Conservation (phyloP, 164 flowering plant species). For the Vitis labrusca region DNA sequence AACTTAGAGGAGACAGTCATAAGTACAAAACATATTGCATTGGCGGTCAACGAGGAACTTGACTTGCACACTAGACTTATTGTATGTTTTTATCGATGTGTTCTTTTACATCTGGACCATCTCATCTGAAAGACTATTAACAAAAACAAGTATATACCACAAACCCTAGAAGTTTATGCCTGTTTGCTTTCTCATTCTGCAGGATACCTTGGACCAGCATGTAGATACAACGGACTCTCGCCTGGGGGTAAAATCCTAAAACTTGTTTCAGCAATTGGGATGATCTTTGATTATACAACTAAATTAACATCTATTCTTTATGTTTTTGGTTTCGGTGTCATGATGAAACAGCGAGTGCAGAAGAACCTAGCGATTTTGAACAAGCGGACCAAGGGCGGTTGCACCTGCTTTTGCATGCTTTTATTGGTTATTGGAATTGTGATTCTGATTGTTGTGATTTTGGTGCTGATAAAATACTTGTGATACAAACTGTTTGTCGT, state of each 20-base stretch:
- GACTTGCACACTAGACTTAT: conserved; percentile 73
- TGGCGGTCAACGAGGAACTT: conserved; percentile 89
- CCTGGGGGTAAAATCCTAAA: conserved; percentile 47
- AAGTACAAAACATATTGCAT: conserved; percentile 88
- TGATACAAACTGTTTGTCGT: conserved; percentile 15
- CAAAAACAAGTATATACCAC: not conserved
- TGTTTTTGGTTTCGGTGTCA: conserved; percentile 4
- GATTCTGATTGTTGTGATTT: conserved; percentile 56
- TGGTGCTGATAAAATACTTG: conserved; percentile 63
- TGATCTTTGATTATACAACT: too few species aligned
- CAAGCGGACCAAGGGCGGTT: conserved; percentile 78
- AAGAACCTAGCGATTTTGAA: conserved; percentile 72
- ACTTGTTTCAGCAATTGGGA: too few species aligned
- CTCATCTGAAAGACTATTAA: not conserved
- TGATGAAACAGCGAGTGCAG: conserved; percentile 63
- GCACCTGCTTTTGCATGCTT: conserved; percentile 78
- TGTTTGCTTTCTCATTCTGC: conserved; percentile 16
- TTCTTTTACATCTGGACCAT: not conserved
- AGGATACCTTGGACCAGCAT: conserved; percentile 83
- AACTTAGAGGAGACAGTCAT: conserved; percentile 72
- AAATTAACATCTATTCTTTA: not conserved
- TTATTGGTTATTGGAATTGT: conserved; percentile 66
- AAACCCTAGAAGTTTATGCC: not conserved
- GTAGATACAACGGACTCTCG: conserved; percentile 74
- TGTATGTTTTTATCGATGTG: conserved; percentile 38